Evolutionary conservation across 805 yeast species (phyloP).

Genomic region (Priceomyces carsonii): DNA sequence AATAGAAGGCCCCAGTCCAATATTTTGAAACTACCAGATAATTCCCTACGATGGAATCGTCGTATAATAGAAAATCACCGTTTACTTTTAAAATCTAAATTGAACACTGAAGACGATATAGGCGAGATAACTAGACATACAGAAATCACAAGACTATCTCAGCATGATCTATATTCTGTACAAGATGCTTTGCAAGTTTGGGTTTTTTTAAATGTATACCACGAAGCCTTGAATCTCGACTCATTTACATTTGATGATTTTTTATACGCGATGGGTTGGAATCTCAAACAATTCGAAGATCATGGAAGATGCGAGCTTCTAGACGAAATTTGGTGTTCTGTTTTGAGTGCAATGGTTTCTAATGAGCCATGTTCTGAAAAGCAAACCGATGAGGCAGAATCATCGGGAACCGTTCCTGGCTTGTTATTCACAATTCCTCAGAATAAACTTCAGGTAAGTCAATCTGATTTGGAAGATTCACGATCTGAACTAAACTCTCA

Average conservation of each 20-base stretch:
- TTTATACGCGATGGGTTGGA: slow-evolving; percentile 55
- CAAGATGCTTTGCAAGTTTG: slow-evolving; percentile 65
- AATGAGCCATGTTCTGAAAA: slow-evolving; percentile 30
- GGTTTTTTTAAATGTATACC: slow-evolving; percentile 73
- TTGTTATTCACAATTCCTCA: slow-evolving; percentile 33
- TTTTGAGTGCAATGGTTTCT: slow-evolving; percentile 56
- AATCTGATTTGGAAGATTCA: background rate
- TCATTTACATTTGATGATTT: slow-evolving; percentile 81
- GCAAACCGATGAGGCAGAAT: slow-evolving; percentile 32
- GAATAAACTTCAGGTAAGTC: slow-evolving; percentile 8
- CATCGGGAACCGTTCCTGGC: slow-evolving; percentile 27
- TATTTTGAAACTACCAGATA: slow-evolving; percentile 23
- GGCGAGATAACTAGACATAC: background rate
- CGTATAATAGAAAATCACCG: slow-evolving; percentile 12
- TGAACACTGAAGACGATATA: background rate
- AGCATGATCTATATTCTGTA: slow-evolving; percentile 14
- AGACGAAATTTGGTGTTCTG: slow-evolving; percentile 68
- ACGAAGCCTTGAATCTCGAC: slow-evolving; percentile 62
- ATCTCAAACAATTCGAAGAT: slow-evolving; percentile 35
- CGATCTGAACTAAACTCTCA: too few species aligned
- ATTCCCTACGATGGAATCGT: slow-evolving; percentile 21
- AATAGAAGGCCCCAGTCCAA: slow-evolving; percentile 25
- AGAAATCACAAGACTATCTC: slow-evolving; percentile 2
- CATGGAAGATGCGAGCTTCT: slow-evolving; percentile 52
- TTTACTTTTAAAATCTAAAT: background rate